Conservation (phyloP, 1,284 basidiomycete genomes). For the Boletus subluridellus region DNA sequence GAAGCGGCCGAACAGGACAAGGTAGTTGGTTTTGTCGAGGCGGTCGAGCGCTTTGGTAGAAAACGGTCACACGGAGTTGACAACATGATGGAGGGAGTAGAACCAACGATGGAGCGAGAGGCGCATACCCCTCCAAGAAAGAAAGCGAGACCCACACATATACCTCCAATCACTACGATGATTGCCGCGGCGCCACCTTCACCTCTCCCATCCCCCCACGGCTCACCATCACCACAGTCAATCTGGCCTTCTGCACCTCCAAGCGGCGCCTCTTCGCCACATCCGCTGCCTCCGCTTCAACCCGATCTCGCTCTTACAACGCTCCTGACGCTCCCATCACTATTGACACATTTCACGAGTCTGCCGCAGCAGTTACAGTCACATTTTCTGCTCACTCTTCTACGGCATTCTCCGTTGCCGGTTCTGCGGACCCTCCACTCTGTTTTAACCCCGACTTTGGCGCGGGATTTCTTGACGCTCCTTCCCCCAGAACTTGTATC, state of each 20-base stretch:
- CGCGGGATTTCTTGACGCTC: constrained; percentile 82
- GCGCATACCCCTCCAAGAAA: constrained; percentile 65
- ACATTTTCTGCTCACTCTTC: constrained; percentile 77
- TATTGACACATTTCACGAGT: constrained; percentile 69
- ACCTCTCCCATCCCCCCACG: constrained; percentile 75
- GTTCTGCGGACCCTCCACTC: constrained; percentile 80
- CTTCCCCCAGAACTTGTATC: constrained; percentile 83
- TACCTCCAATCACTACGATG: constrained; percentile 55
- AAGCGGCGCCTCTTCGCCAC: constrained; percentile 66
- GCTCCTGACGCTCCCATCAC: constrained; percentile 72
- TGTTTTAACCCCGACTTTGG: constrained; percentile 78
- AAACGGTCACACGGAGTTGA: constrained; percentile 69
- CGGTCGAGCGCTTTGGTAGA: constrained; percentile 75
- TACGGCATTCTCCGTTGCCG: constrained; percentile 79
- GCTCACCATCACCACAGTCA: constrained; percentile 68
- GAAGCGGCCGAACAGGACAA: constrained; percentile 49
- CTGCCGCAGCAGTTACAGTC: constrained; percentile 76
- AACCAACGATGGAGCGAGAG: constrained; percentile 50
- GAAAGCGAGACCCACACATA: constrained; percentile 60
- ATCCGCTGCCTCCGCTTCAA: constrained; percentile 66
- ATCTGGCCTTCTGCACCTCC: constrained; percentile 76
- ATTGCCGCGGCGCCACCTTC: constrained; percentile 75
- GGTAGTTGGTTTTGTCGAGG: constrained; percentile 66
- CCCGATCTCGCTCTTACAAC: constrained; percentile 75
- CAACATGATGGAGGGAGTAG: constrained; percentile 75